These are phyloP conservation scores for Fusarium setosum DNA, from an alignment of 2,329 filamentous ascomycete genomes.

Conservation along the genomic window DNA sequence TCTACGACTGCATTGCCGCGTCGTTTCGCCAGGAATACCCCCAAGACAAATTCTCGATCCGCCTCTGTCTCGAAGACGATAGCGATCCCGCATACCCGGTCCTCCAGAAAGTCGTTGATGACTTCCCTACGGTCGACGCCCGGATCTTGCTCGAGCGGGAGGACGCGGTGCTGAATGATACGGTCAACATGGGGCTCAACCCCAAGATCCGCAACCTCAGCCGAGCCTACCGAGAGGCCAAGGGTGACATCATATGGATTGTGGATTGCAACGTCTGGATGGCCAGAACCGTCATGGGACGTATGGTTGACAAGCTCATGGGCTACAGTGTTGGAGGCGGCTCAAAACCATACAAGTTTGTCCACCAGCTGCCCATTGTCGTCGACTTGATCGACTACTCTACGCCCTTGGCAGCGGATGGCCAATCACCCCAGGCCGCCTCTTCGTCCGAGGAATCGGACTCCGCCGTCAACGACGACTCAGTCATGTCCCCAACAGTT, in stretches of 20 bases:
- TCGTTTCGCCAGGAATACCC: conserved; percentile 89
- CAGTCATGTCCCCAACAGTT: conserved; percentile 43
- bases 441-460: conserved; percentile 46
- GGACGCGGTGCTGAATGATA: conserved; percentile 72
- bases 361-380: conserved; percentile 91
- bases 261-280: conserved; percentile 98
- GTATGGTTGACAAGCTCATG: conserved; percentile 89
- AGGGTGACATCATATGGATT: conserved; percentile 91
- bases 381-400: conserved; percentile 72
- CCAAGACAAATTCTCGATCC: conserved; percentile 77
- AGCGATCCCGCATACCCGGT: conserved; percentile 82
- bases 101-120: conserved; percentile 75
- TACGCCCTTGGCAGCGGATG: conserved; percentile 27
- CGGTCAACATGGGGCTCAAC: conserved; percentile 84
- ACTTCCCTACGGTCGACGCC: conserved; percentile 79
- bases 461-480: conserved; percentile 21
- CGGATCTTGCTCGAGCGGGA: conserved; percentile 84
- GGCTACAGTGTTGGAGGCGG: conserved; percentile 68
- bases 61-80: conserved; percentile 82
- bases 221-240: conserved; percentile 88
- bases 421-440: conserved; percentile 48
- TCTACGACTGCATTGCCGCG: conserved; percentile 92
- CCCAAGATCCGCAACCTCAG: conserved; percentile 99
- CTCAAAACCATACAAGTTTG: conserved; percentile 81
- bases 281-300: conserved; percentile 78